These are phyloP conservation scores for Fusarium sp. DNA, from an alignment of 2,329 filamentous ascomycete genomes.

Conservation along the genomic window DNA sequence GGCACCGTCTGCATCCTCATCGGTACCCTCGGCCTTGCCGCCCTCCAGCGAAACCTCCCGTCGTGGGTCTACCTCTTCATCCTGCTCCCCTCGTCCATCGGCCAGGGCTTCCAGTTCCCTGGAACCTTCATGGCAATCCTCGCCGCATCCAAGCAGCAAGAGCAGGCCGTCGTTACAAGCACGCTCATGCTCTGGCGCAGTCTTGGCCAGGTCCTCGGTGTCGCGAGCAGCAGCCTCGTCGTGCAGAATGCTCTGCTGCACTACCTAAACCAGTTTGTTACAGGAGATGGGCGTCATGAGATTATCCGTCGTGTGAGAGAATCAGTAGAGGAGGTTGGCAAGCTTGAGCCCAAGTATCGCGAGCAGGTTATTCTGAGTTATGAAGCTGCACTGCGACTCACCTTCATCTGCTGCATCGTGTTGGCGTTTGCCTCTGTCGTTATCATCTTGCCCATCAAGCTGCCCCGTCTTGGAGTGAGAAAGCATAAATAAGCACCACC, in stretches of 20 bases:
- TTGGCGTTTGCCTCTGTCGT: conserved; percentile 59
- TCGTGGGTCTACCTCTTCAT: conserved; percentile 63
- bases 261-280: conserved; percentile 67
- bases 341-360: conserved; percentile 55
- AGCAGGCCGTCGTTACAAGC: conserved; percentile 74
- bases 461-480: conserved; percentile 61
- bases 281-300: conserved; percentile 64
- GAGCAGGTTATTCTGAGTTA: conserved; percentile 66
- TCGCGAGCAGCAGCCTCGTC: conserved; percentile 74
- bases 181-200: conserved; percentile 77
- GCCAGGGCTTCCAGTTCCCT: conserved; percentile 71
- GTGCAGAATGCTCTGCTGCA: conserved; percentile 74
- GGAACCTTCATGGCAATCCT: conserved; percentile 71
- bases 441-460: conserved; percentile 60
- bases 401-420: conserved; percentile 55
- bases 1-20: conserved; percentile 59
- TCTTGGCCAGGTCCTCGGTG: conserved; percentile 77
- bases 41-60: conserved; percentile 62
- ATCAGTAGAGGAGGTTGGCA: conserved; percentile 63
- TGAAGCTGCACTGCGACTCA: conserved; percentile 59
- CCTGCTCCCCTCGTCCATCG: conserved; percentile 65
- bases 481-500: conserved; percentile 40
- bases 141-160: conserved; percentile 64
- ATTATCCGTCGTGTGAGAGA: conserved; percentile 62
- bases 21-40: conserved; percentile 60